These are phyloP conservation scores for Neurospora sp. DNA, from an alignment of 495 filamentous ascomycete genomes.

Conservation along the genomic window DNA sequence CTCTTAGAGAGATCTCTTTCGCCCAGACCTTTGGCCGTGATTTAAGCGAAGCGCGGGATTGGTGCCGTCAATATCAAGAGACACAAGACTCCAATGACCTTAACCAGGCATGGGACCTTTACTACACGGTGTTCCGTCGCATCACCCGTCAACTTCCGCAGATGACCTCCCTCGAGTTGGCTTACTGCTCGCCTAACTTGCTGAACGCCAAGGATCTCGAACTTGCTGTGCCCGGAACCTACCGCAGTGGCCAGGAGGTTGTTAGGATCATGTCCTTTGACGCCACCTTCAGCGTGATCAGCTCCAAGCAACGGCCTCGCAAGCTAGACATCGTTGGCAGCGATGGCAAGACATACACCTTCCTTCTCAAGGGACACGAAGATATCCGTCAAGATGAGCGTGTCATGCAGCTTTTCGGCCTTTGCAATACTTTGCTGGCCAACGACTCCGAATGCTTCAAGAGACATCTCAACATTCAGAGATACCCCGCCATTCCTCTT, in stretches of 20 bases:
- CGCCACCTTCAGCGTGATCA: conserved; percentile 78
- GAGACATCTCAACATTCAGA: conserved; percentile 87
- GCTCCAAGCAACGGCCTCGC: conserved; percentile 89
- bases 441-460: conserved; percentile 95
- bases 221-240: conserved; percentile 88
- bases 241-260: conserved; percentile 75
- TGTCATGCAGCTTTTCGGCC: conserved; percentile 97
- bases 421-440: conserved; percentile 86
- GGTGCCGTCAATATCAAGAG: conserved; percentile 81
- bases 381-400: conserved; percentile 97
- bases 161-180: conserved; percentile 81
- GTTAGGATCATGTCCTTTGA: conserved; percentile 85
- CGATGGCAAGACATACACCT: conserved; percentile 77
- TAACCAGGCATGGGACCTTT: conserved; percentile 97
- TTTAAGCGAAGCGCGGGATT: conserved; percentile 85
- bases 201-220: conserved; percentile 74
- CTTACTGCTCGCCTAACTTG: conserved; percentile 90
- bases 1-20: conserved; percentile 90
- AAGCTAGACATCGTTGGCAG: conserved; percentile 81
- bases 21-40: conserved; percentile 96
- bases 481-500: conserved; percentile 87
- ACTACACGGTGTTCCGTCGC: conserved; percentile 93
- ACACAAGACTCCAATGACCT: conserved; percentile 86
- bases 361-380: conserved; percentile 90
- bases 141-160: conserved; percentile 91